Evolutionary conservation across 2,329 filamentous ascomycete species (phyloP).

Genomic region (Endothia cerciana): DNA sequence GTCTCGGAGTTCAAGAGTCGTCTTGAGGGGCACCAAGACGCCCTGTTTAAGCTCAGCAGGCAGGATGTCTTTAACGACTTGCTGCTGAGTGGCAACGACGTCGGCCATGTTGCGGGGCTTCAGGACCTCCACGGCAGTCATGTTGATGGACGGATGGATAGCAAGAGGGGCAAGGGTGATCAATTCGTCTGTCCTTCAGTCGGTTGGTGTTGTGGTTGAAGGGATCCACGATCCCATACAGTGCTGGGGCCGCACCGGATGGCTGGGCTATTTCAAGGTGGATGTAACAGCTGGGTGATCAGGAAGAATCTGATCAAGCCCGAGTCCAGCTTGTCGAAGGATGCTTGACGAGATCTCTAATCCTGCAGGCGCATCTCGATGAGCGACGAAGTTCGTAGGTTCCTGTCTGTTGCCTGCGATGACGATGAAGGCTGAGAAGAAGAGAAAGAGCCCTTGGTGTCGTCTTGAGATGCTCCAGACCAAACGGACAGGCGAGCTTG

Average conservation of each 20-base stretch:
- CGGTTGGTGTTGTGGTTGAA: not conserved
- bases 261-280: slow-evolving; percentile 22
- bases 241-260: slow-evolving; percentile 8
- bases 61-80: slow-evolving; percentile 39
- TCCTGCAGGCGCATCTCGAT: slow-evolving; percentile 30
- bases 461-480: not conserved
- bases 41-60: slow-evolving; percentile 45
- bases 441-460: slow-evolving; percentile 22
- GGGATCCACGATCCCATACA: slow-evolving; percentile 2
- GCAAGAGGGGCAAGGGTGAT: not conserved
- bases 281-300: slow-evolving; percentile 18
- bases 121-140: slow-evolving; percentile 25
- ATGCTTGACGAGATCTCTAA: slow-evolving; percentile 29
- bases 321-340: slow-evolving; percentile 27
- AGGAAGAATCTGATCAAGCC: slow-evolving; percentile 14
- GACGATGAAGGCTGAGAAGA: not conserved
- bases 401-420: not conserved
- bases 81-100: slow-evolving; percentile 38
- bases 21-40: slow-evolving; percentile 66
- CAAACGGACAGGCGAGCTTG: not conserved
- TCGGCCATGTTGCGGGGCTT: slow-evolving; percentile 30
- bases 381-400: slow-evolving; percentile 24
- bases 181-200: not conserved
- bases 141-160: not conserved
- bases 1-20: slow-evolving; percentile 64